These are phyloP conservation scores for Orbilia oligospora DNA, from an alignment of 2,329 filamentous ascomycete species.

Conservation along the genomic window DNA sequence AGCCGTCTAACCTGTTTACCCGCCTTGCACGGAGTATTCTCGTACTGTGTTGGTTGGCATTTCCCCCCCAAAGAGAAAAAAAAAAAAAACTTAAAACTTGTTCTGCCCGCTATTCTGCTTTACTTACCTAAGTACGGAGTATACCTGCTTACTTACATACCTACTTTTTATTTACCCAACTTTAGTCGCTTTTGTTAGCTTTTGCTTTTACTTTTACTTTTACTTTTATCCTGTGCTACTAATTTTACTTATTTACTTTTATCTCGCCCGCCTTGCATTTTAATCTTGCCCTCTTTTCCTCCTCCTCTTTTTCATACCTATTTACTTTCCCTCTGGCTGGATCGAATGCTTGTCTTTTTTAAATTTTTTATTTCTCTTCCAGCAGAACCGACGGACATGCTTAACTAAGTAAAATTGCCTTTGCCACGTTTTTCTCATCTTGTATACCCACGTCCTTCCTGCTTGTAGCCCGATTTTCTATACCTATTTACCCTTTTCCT, in stretches of 20 bases:
- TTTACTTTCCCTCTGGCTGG: neutral
- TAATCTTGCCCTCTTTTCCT: neutral
- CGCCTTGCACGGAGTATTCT: conserved; percentile 1
- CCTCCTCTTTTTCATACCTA: neutral
- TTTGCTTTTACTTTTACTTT: neutral
- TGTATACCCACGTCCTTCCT: conserved; percentile 3
- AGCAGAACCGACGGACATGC: neutral
- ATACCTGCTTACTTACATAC: neutral
- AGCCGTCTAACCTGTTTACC: conserved; percentile 5
- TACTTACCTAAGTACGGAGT: neutral
- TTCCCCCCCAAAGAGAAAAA: conserved; percentile 2
- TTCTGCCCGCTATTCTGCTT: neutral
- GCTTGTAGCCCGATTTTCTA: neutral
- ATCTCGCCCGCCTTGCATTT: neutral
- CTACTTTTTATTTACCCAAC: neutral
- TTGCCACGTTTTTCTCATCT: conserved; percentile 4
- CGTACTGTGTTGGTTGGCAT: conserved; percentile 5
- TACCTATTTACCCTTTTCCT: neutral
- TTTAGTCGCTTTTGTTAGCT: neutral
- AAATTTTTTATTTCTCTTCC: neutral
- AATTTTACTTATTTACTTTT: conserved; percentile 17
- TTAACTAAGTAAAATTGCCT: conserved; percentile 9
- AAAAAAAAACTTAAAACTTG: conserved; percentile 15
- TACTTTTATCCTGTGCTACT: conserved; percentile 5
- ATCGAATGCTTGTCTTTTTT: neutral